Percentiles rank a stretch among this genome's conserved stretches.
These are phyloP conservation scores for Nannizzia gypsea DNA, from an alignment of 2,329 filamentous ascomycete genomes.

Conservation along the genomic window DNA sequence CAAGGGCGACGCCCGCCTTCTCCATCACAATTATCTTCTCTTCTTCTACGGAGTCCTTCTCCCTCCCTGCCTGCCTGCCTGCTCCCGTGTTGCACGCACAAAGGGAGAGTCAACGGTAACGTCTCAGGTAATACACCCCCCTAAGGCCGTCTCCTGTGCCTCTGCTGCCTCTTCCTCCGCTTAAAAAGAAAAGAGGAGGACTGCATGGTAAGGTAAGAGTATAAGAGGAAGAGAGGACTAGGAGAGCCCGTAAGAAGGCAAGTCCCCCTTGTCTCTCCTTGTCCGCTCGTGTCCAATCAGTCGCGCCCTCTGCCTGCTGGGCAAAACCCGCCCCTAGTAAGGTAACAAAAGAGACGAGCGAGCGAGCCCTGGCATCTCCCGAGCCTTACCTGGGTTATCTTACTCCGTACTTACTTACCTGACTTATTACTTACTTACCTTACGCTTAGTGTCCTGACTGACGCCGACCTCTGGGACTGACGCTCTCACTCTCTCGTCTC, in stretches of 20 bases:
- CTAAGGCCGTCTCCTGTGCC: not conserved
- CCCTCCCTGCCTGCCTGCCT: not conserved
- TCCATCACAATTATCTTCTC: too few species aligned
- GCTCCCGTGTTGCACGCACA: conserved; percentile 2
- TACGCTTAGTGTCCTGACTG: too few species aligned
- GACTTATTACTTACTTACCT: too few species aligned
- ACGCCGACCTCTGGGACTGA: too few species aligned
- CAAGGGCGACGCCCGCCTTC: not conserved
- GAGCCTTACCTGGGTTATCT: conserved; percentile 18
- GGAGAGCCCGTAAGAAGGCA: too few species aligned
- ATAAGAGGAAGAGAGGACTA: conserved; percentile 13
- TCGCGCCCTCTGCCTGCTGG: conserved; percentile 6
- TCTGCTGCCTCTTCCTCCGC: not conserved
- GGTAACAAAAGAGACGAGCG: too few species aligned
- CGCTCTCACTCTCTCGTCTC: too few species aligned
- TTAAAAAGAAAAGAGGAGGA: not conserved
- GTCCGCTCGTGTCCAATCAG: conserved; percentile 9
- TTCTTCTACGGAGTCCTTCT: too few species aligned
- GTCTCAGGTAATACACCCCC: not conserved
- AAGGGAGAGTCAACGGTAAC: conserved; percentile 3
- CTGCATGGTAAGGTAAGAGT: not conserved
- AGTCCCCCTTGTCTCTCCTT: conserved; percentile 19
- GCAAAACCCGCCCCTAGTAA: conserved; percentile 10
- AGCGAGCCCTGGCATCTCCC: conserved; percentile 21
- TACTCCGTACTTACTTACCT: too few species aligned